phyloP scores from a whole-genome alignment of 1,284 basidiomycete species.

The Fomitopsis pinicola region DNA sequence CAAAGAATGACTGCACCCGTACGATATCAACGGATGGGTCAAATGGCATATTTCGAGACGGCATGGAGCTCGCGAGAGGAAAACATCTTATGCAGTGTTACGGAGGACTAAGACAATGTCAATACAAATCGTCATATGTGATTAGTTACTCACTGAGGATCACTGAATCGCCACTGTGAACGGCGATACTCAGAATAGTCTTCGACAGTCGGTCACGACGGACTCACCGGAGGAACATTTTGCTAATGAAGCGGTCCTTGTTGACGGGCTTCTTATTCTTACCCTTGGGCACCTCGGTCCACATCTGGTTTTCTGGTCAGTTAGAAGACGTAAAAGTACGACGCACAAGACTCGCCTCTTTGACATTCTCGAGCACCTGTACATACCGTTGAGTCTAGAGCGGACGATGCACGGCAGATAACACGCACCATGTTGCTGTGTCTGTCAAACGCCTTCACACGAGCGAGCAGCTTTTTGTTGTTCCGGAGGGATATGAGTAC shows the following conservation, averaged over 20 bases:
- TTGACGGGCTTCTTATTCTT: constrained; percentile 99
- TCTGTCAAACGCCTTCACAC: constrained; percentile 98
- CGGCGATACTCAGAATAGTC: constrained; percentile 2
- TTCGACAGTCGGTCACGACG: neutral
- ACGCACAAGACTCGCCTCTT: constrained; percentile 57
- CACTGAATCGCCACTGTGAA: constrained; percentile 84
- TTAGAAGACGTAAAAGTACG: neutral
- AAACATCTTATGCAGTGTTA: constrained; percentile 64
- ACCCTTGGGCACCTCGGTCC: constrained; percentile 97
- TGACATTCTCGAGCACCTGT: constrained; percentile 93
- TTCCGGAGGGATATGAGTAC: constrained; percentile 96
- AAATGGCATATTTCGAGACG: neutral
- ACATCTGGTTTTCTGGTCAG: constrained; percentile 67
- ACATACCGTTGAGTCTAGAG: constrained; percentile 1
- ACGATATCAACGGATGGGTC: neutral
- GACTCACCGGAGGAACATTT: constrained; percentile 85
- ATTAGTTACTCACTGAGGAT: constrained; percentile 72
- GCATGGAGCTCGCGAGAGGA: neutral
- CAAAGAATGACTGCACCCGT: neutral
- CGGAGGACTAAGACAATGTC: constrained; percentile 59
- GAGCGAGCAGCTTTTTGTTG: constrained; percentile 97
- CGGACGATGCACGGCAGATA: neutral
- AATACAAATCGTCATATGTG: neutral
- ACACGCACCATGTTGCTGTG: constrained; percentile 94
- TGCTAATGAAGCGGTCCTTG: constrained; percentile 99